Conservation (phyloP, 2,329 filamentous ascomycete species). For the Beauveria medogensis region DNA sequence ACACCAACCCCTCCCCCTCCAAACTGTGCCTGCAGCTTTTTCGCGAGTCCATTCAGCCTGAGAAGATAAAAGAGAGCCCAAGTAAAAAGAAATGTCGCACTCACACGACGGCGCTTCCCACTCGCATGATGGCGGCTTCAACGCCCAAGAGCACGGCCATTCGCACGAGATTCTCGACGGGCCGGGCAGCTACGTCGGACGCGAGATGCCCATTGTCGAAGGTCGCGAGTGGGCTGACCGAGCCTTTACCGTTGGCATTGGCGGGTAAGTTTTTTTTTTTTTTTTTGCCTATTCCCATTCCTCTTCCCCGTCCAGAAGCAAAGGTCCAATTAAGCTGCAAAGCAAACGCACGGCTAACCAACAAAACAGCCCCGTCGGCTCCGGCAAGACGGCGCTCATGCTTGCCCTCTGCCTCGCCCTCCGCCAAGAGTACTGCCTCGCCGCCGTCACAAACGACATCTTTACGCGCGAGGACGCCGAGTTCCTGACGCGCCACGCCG, state of each 20-base stretch:
- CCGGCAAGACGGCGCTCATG: conserved; percentile 96
- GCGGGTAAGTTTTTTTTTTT: conserved; percentile 56
- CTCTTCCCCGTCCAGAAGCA: no score
- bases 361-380: conserved; percentile 71
- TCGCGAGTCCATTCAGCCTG: background rate
- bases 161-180: conserved; percentile 92
- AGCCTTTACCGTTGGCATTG: conserved; percentile 95
- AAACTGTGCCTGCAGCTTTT: background rate
- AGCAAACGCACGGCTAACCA: background rate
- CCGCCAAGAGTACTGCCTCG: conserved; percentile 73
- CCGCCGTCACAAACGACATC: conserved; percentile 97
- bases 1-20: background rate
- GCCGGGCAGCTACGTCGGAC: conserved; percentile 78
- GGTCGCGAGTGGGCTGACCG: conserved; percentile 81
- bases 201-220: conserved; percentile 90
- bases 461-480: conserved; percentile 98
- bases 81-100: conserved; percentile 24
- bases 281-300: background rate
- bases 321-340: background rate
- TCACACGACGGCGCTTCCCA: conserved; percentile 48
- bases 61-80: background rate
- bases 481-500: conserved; percentile 81
- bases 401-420: conserved; percentile 82
- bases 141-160: conserved; percentile 74
- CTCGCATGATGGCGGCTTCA: conserved; percentile 49